Conservation (phyloP, 106 monocot genomes). For the Dioscorea alata region DNA sequence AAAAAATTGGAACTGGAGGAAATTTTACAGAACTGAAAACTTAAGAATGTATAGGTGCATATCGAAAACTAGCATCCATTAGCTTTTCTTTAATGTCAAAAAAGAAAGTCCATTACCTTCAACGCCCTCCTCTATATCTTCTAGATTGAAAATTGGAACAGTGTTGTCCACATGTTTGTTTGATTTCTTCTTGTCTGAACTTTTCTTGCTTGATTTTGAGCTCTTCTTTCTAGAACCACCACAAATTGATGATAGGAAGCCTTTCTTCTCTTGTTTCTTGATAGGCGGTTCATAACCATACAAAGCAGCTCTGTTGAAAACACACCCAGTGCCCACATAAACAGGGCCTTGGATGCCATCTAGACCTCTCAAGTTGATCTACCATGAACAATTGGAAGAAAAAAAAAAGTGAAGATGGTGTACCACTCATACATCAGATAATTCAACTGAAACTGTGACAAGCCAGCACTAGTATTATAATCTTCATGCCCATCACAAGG, state of each 20-base stretch:
- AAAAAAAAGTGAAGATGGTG: neutral
- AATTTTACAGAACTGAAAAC: neutral
- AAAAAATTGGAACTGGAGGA: neutral
- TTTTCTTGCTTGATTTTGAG: conserved; percentile 24
- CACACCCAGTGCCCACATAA: conserved; percentile 49
- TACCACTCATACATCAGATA: too few species aligned
- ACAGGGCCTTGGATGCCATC: conserved; percentile 50
- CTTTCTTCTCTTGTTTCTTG: conserved; percentile 21
- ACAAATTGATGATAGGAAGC: conserved; percentile 25
- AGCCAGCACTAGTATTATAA: too few species aligned
- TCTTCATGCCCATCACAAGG: too few species aligned
- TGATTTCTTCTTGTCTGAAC: conserved; percentile 35
- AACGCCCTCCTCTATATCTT: conserved; percentile 48
- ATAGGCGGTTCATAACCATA: conserved; percentile 47
- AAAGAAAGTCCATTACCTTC: conserved; percentile 19
- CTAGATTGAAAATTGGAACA: conserved; percentile 33
- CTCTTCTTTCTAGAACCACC: conserved; percentile 35
- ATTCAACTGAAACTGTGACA: too few species aligned
- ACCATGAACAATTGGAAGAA: neutral
- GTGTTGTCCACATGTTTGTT: conserved; percentile 28
- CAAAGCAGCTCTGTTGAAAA: conserved; percentile 40
- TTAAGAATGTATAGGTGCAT: neutral
- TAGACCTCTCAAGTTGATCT: conserved; percentile 43
- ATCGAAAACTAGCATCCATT: neutral
- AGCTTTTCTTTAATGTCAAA: neutral